Conservation (phyloP, 805 yeast species). For the Candida palmyrensis region DNA sequence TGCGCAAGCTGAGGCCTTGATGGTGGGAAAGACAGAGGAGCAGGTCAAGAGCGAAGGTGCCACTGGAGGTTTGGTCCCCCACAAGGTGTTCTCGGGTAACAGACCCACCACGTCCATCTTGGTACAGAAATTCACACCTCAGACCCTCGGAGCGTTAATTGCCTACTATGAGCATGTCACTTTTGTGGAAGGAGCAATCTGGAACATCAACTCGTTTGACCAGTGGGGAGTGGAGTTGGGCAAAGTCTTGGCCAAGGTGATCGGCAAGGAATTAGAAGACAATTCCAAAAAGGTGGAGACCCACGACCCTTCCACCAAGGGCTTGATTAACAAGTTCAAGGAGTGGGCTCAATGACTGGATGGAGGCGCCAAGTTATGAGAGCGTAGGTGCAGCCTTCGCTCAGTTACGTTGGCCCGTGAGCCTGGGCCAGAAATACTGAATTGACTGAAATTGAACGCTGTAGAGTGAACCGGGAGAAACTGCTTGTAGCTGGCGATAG, state of each 20-base stretch:
- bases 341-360: slow-evolving; percentile 46
- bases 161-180: slow-evolving; percentile 98
- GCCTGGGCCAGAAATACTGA: too few species aligned
- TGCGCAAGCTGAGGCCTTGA: slow-evolving; percentile 96
- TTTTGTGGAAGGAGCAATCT: slow-evolving; percentile 96
- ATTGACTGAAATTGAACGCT: too few species aligned
- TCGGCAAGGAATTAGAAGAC: slow-evolving; percentile 81
- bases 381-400: too few species aligned
- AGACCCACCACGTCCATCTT: slow-evolving; percentile 98
- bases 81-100: slow-evolving; percentile 96
- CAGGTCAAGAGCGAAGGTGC: slow-evolving; percentile 89
- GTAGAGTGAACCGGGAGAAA: too few species aligned
- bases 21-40: slow-evolving; percentile 88
- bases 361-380: too few species aligned
- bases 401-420: too few species aligned
- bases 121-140: slow-evolving; percentile 95
- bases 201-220: slow-evolving; percentile 99
- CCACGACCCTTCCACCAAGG: slow-evolving; percentile 91
- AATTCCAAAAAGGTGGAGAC: slow-evolving; percentile 42
- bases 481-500: too few species aligned
- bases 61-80: slow-evolving; percentile 81
- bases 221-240: slow-evolving; percentile 99
- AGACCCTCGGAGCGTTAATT: slow-evolving; percentile 90
- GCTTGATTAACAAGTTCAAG: slow-evolving; percentile 93
- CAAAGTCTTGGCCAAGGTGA: slow-evolving; percentile 93